A percentile compares a stretch with the other conserved stretches of the same genome.
Evolutionary conservation across 1,284 basidiomycete genomes (phyloP).

Genomic region (Dichomitus squalens): DNA sequence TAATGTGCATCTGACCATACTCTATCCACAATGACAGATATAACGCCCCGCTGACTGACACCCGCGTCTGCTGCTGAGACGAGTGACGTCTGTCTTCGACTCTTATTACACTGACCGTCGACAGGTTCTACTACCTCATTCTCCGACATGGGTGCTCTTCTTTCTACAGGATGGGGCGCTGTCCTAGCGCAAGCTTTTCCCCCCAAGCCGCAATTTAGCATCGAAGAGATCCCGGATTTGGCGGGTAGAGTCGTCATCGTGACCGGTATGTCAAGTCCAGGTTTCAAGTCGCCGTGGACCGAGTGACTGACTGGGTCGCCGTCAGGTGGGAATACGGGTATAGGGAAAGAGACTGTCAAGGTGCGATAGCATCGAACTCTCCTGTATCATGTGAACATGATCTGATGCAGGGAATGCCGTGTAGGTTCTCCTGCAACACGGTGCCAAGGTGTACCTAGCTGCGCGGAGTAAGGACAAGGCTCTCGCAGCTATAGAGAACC

Average conservation of each 20-base stretch:
- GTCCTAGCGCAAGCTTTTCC: conserved; percentile 26
- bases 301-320: not conserved
- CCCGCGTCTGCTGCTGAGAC: no score
- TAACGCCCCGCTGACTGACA: no score
- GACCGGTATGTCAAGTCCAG: conserved; percentile 33
- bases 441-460: conserved; percentile 56
- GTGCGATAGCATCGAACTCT: not conserved
- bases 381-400: not conserved
- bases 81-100: no score
- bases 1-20: no score
- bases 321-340: conserved; percentile 38
- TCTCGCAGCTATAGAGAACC: conserved; percentile 43
- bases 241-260: conserved; percentile 44
- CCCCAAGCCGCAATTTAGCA: conserved; percentile 44
- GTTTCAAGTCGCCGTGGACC: not conserved
- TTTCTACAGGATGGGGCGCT: not conserved
- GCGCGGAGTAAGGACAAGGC: conserved; percentile 44
- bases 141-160: not conserved
- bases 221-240: conserved; percentile 53
- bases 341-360: conserved; percentile 34
- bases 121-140: not conserved
- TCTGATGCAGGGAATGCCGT: not conserved
- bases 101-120: no score
- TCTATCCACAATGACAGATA: no score
- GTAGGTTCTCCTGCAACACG: conserved; percentile 41